These are phyloP conservation scores for Comarum palustre DNA, from an alignment of 306 rosid genomes.

Conservation along the genomic window DNA sequence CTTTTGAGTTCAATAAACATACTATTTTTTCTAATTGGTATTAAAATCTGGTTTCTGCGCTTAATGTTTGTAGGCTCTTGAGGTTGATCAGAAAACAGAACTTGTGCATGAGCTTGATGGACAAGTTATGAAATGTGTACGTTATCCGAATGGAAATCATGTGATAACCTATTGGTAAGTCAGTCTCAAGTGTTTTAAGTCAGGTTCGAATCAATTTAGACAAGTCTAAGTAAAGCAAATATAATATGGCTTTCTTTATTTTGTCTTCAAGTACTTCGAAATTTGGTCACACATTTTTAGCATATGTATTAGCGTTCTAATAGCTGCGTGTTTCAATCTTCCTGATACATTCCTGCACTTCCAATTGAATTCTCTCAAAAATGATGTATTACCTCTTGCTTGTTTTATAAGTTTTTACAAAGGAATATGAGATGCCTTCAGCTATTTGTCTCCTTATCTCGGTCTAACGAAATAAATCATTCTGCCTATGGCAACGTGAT, in stretches of 20 bases:
- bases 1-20: background rate
- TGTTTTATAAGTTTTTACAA: background rate
- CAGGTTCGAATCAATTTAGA: conserved; percentile 13
- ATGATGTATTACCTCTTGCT: background rate
- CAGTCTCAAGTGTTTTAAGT: background rate
- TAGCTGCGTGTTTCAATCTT: background rate
- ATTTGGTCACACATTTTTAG: background rate
- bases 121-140: conserved; percentile 63
- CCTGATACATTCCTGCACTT: background rate
- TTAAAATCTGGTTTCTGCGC: background rate
- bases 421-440: background rate
- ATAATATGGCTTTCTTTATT: background rate
- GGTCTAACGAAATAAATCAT: background rate
- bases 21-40: background rate
- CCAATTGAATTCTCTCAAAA: background rate
- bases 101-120: conserved; percentile 67
- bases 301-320: background rate
- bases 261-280: background rate
- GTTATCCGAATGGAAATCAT: conserved; percentile 73
- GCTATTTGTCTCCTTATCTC: background rate
- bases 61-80: conserved; percentile 49
- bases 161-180: conserved; percentile 68
- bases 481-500: background rate
- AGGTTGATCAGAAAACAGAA: conserved; percentile 48
- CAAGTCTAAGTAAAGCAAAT: background rate